These are phyloP conservation scores for Cucurbitaria berberidis DNA, from an alignment of 2,329 filamentous ascomycete genomes.

Conservation along the genomic window DNA sequence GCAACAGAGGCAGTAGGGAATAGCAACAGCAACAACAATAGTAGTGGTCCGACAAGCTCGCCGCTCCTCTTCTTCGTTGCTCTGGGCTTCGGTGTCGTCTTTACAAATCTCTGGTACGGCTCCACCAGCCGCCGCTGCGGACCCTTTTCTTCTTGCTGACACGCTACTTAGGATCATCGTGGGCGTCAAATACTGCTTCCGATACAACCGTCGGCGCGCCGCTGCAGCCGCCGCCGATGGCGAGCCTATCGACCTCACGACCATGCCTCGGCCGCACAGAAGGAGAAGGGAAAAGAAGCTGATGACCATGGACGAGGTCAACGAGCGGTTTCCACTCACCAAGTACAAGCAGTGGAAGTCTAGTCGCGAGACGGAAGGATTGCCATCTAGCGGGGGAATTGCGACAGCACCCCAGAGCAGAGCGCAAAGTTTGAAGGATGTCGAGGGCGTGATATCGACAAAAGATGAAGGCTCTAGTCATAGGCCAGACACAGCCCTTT, in stretches of 20 bases:
- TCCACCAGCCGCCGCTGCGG: not conserved
- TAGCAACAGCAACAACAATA: slow-evolving; percentile 30
- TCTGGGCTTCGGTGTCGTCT: slow-evolving; percentile 95
- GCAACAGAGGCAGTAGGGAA: slow-evolving; percentile 7
- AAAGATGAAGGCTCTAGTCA: slow-evolving; percentile 42
- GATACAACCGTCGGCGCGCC: slow-evolving; percentile 94
- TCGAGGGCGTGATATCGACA: slow-evolving; percentile 54
- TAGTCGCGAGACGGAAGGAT: slow-evolving; percentile 78
- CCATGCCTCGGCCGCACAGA: slow-evolving; percentile 84
- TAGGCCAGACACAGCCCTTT: slow-evolving; percentile 47
- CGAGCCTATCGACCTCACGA: slow-evolving; percentile 85
- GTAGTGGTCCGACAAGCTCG: slow-evolving; percentile 67
- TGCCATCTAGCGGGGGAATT: slow-evolving; percentile 85
- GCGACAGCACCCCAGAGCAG: slow-evolving; percentile 71
- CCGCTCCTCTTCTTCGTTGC: slow-evolving; percentile 92
- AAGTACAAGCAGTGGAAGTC: slow-evolving; percentile 98
- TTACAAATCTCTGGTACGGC: slow-evolving; percentile 94
- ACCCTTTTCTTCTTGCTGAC: slow-evolving; percentile 27
- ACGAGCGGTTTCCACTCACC: slow-evolving; percentile 91
- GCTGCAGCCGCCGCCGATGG: slow-evolving; percentile 73
- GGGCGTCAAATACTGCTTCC: slow-evolving; percentile 98
- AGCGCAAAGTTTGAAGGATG: slow-evolving; percentile 74
- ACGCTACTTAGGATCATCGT: slow-evolving; percentile 84
- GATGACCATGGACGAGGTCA: slow-evolving; percentile 99
- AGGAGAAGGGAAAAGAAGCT: slow-evolving; percentile 94